Percentiles rank a stretch among this genome's conserved stretches.
Evolutionary conservation across 495 filamentous ascomycete species (phyloP).

Genomic region (Glarea lozoyensis): DNA sequence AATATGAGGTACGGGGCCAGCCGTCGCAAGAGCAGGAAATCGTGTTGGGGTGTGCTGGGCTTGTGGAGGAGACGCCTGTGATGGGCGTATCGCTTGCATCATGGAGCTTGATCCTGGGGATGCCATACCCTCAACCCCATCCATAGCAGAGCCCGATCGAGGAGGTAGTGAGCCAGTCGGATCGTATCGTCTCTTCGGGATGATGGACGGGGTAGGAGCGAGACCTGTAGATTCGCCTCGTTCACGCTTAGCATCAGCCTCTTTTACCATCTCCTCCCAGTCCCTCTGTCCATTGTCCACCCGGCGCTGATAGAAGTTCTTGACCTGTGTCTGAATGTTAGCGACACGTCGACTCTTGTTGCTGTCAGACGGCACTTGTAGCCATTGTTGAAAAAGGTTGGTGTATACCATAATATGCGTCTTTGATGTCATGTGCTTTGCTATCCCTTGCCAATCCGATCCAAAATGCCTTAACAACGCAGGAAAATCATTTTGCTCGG

Average conservation of each 20-base stretch:
- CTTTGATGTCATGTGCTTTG: conserved; percentile 81
- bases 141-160: conserved; percentile 14
- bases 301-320: conserved; percentile 80
- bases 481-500: conserved; percentile 78
- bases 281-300: conserved; percentile 53
- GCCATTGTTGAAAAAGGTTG: conserved; percentile 11
- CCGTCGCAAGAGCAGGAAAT: conserved; percentile 19
- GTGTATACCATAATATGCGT: conserved; percentile 81
- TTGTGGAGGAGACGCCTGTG: conserved; percentile 20
- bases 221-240: conserved; percentile 69
- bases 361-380: conserved; percentile 19
- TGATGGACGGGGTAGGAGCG: conserved; percentile 40
- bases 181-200: conserved; percentile 29
- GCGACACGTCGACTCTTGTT: conserved; percentile 15
- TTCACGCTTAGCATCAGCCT: conserved; percentile 60
- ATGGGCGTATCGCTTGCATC: conserved; percentile 11
- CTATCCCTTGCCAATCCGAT: conserved; percentile 79
- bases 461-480: conserved; percentile 72
- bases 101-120: conserved; percentile 10
- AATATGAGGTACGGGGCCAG: conserved; percentile 18
- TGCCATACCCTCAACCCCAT: conserved; percentile 14
- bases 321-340: conserved; percentile 55
- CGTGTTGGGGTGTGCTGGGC: conserved; percentile 21
- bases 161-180: conserved; percentile 11
- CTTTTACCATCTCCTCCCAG: conserved; percentile 54